Base-by-base conservation (phyloP, 805 yeast genomes). In the Vanderwaltozyma yarrowii region DNA sequence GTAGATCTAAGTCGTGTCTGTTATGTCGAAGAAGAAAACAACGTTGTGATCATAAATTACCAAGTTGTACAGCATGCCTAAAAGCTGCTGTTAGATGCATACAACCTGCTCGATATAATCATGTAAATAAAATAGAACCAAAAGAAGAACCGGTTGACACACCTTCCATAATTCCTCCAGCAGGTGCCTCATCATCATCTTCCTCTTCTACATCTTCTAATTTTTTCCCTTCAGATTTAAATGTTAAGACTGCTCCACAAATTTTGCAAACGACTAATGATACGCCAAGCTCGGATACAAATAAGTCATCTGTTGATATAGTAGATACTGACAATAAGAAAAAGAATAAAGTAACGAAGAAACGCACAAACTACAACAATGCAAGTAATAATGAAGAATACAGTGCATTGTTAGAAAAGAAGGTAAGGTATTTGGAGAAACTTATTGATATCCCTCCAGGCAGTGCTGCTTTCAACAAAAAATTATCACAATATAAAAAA, bases 51-150 rank as follows among this genome's bases (percentile, higher is more conserved):
- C 82, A 76, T 42, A 63, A 78, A 36, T 53, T 70, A 7, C 84
- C 84, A 4, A 66, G 74, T 33, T 78, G 85, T 48, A 73, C 83
- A 5, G 76, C 77, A 30, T 78, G 85, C 57, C 58, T 76, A 36
- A 76, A 76, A 47, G 78, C 83, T 0, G 74, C 72, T 23, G 74
- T 70, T 6, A 60, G 67, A 40, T 78, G 85, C 54, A 63, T 76
- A 3, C 80, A 78, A 52, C 86, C 86, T 0, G 75, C 74, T 3
- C 67, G 75, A 37, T 77, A 77, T 44, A 68, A 21, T 8, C 17
- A 31, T 7, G 39, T 33, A 12, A 21, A 19, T 6, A 32, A 34
- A 7, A 20, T 25, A 4, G 39, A 45, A 19, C 23, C 33, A 4
- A 30, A 24, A 16, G 24, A 30, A 11, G 32, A 35, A 7, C 10